phyloP scores from a whole-genome alignment of 805 yeast genomes.

The Saccharomyces cerevisiae region DNA sequence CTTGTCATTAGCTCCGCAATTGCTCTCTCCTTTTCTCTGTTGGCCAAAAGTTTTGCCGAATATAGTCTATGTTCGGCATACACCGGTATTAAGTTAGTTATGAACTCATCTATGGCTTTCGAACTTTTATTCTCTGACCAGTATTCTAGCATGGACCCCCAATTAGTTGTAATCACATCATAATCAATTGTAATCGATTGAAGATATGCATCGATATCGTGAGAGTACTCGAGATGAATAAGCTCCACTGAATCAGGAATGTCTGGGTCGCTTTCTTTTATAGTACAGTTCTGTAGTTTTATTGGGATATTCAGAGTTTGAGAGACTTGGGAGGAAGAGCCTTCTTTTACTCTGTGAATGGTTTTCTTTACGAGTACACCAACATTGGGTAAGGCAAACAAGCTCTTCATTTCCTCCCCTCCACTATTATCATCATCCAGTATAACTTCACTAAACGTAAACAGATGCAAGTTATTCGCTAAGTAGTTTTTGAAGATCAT shows the following conservation, averaged over 20 bases:
- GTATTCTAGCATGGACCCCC: constrained; percentile 19
- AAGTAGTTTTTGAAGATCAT: constrained; percentile 25
- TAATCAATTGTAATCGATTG: constrained; percentile 16
- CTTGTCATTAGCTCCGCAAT: constrained; percentile 56
- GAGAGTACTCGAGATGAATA: constrained; percentile 24
- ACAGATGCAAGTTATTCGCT: constrained; percentile 20
- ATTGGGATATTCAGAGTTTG: constrained; percentile 16
- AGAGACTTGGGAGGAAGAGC: constrained; percentile 1
- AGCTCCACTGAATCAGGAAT: constrained; percentile 13
- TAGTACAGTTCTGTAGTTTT: constrained; percentile 24
- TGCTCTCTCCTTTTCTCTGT: constrained; percentile 54
- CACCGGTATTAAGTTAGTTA: constrained; percentile 10
- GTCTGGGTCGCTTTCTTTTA: constrained; percentile 15
- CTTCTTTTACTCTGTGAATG: constrained; percentile 3
- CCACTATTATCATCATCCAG: constrained; percentile 7
- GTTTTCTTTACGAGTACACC: constrained; percentile 19
- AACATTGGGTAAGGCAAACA: constrained; percentile 20
- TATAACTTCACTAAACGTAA: constrained; percentile 19
- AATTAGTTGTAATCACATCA: constrained; percentile 20
- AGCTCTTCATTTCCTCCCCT: background rate
- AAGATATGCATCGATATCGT: constrained; percentile 26
- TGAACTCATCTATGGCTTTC: constrained; percentile 6
- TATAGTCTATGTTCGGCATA: constrained; percentile 21
- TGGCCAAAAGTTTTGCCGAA: constrained; percentile 24
- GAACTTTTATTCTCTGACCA: constrained; percentile 7